Evolutionary conservation across 1,284 basidiomycete genomes (phyloP).

Genomic region (Fomitiporia mediterranea): DNA sequence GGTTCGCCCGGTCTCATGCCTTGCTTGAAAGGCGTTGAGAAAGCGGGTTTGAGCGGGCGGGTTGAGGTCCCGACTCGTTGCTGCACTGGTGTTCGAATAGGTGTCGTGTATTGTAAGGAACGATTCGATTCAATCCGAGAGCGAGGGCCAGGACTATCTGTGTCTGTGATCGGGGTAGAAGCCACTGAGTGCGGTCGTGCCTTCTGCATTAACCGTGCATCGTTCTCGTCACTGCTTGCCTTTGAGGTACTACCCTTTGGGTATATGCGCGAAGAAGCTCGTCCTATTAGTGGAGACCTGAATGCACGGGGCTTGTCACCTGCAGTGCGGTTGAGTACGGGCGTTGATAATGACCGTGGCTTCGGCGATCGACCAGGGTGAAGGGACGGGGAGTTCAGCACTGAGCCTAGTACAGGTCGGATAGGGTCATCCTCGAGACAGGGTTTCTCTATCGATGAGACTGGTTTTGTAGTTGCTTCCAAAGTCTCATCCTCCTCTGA

Average conservation of each 20-base stretch:
- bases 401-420: constrained; percentile 6
- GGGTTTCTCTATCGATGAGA: neutral
- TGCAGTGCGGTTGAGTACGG: neutral
- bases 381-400: constrained; percentile 1
- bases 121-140: neutral
- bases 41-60: constrained; percentile 36
- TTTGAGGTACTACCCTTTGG: constrained; percentile 24
- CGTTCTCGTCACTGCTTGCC: constrained; percentile 15
- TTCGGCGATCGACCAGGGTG: neutral
- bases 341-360: constrained; percentile 14
- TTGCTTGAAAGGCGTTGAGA: constrained; percentile 68
- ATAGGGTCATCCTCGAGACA: neutral
- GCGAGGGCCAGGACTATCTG: neutral
- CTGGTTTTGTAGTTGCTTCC: neutral
- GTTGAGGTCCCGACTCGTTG: constrained; percentile 29
- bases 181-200: constrained; percentile 3
- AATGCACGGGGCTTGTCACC: constrained; percentile 34
- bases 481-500: constrained; percentile 39
- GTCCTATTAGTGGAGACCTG: constrained; percentile 46
- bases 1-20: constrained; percentile 53
- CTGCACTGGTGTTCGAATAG: constrained; percentile 32
- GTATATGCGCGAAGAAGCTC: constrained; percentile 15
- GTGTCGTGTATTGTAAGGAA: constrained; percentile 25
- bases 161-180: constrained; percentile 8
- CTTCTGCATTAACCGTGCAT: neutral